Evolutionary conservation across 345 rosid species (phyloP).

Genomic region (Eucalyptus pauciflora): DNA sequence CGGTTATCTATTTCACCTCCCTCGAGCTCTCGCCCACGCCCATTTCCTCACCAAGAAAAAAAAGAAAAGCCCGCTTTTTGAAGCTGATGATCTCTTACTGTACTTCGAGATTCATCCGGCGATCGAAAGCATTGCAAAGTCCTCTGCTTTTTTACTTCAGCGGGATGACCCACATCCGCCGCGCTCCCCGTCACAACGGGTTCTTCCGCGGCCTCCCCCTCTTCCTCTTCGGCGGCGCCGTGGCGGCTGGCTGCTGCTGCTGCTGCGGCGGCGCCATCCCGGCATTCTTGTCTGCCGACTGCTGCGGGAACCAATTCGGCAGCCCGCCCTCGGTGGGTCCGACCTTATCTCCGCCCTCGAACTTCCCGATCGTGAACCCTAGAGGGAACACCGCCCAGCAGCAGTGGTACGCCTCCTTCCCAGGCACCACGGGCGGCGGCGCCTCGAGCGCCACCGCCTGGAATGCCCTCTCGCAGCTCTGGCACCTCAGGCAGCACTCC

Average conservation of each 20-base stretch:
- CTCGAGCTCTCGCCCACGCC: background rate
- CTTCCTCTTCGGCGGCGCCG: slow-evolving; percentile 17
- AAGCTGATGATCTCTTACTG: background rate
- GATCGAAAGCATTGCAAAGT: background rate
- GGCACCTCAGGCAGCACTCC: slow-evolving; percentile 75
- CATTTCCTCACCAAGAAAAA: background rate
- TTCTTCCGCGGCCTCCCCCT: slow-evolving; percentile 86
- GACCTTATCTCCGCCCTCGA: slow-evolving; percentile 9
- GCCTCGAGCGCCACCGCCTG: slow-evolving; percentile 48
- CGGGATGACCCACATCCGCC: background rate
- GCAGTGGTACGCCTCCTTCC: slow-evolving; percentile 74
- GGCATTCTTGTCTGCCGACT: slow-evolving; percentile 36
- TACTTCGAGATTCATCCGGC: background rate
- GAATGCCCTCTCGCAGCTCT: slow-evolving; percentile 60
- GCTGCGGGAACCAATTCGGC: slow-evolving; percentile 20
- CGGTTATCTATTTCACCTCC: background rate
- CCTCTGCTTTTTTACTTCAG: background rate
- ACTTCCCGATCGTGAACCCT: slow-evolving; percentile 29
- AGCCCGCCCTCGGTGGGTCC: background rate
- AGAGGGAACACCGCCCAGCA: slow-evolving; percentile 85
- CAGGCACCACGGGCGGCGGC: slow-evolving; percentile 70
- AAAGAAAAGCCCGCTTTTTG: background rate
- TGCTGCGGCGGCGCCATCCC: slow-evolving; percentile 2
- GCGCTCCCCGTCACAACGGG: background rate
- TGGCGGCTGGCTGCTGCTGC: background rate